Evolutionary conservation across 805 yeast species (phyloP).

Genomic region (Yarrowia sp.): DNA sequence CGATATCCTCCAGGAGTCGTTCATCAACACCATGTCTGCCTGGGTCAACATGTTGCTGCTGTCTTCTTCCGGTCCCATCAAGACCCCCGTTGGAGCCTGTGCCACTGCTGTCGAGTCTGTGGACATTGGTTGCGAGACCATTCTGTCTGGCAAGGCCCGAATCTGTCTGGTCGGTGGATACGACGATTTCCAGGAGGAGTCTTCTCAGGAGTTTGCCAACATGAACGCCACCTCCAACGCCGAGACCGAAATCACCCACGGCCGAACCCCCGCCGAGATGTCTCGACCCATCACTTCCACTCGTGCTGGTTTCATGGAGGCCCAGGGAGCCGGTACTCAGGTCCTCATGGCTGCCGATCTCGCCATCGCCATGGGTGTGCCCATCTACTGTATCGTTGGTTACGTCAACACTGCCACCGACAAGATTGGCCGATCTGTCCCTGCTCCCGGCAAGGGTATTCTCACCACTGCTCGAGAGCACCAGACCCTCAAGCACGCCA

Average conservation of each 20-base stretch:
- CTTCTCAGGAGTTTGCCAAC: constrained; percentile 95
- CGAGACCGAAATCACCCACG: constrained; percentile 81
- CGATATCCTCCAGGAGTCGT: constrained; percentile 96
- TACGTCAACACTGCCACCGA: constrained; percentile 96
- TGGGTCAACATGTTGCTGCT: constrained; percentile 98
- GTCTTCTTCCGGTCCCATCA: constrained; percentile 97
- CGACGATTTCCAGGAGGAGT: constrained; percentile 99
- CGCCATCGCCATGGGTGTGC: constrained; percentile 98
- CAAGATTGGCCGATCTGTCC: constrained; percentile 97
- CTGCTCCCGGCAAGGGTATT: constrained; percentile 99
- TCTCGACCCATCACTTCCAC: constrained; percentile 97
- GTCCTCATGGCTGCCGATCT: constrained; percentile 91
- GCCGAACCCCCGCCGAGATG: constrained; percentile 98
- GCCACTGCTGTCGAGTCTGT: constrained; percentile 98
- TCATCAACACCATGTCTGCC: constrained; percentile 98
- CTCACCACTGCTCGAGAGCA: constrained; percentile 96
- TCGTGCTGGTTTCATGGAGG: constrained; percentile 98
- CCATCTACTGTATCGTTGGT: constrained; percentile 93
- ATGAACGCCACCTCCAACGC: constrained; percentile 98
- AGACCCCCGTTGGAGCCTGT: constrained; percentile 99
- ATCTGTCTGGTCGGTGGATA: constrained; percentile 97
- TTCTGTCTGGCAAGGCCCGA: constrained; percentile 90
- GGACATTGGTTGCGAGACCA: constrained; percentile 93
- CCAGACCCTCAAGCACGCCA: constrained; percentile 71
- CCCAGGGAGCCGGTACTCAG: constrained; percentile 99